Conservation (phyloP, 2,329 filamentous ascomycete species). For the Penicillium sp. region DNA sequence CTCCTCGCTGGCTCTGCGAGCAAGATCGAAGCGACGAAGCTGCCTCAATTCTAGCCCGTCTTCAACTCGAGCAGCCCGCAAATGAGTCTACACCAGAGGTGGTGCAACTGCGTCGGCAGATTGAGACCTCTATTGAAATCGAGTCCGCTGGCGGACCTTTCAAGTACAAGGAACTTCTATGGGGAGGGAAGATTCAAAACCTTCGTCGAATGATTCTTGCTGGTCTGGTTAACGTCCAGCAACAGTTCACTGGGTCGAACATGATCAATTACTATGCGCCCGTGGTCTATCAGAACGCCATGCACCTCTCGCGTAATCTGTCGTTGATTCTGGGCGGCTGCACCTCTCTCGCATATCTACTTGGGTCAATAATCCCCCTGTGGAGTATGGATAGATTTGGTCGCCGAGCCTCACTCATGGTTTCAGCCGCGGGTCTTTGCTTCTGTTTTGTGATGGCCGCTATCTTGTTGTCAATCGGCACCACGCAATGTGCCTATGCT, state of each 20-base stretch:
- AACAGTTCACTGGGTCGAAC: slow-evolving; percentile 36
- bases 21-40: slow-evolving; percentile 32
- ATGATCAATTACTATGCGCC: slow-evolving; percentile 44
- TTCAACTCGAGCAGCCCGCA: slow-evolving; percentile 22
- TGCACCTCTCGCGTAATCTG: slow-evolving; percentile 44
- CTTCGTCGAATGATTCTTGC: slow-evolving; percentile 33
- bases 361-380: slow-evolving; percentile 41
- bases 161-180: slow-evolving; percentile 35
- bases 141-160: slow-evolving; percentile 32
- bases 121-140: slow-evolving; percentile 39
- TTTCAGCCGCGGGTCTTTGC: slow-evolving; percentile 41
- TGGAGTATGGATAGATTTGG: slow-evolving; percentile 43
- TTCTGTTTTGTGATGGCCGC: slow-evolving; percentile 43
- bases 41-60: slow-evolving; percentile 23
- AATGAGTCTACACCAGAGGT: slow-evolving; percentile 17
- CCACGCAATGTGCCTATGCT: slow-evolving; percentile 34
- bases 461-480: slow-evolving; percentile 36
- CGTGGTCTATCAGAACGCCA: slow-evolving; percentile 37
- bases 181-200: slow-evolving; percentile 31
- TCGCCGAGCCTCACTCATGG: slow-evolving; percentile 40
- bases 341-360: slow-evolving; percentile 39
- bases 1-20: slow-evolving; percentile 36
- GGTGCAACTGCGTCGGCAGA: slow-evolving; percentile 14
- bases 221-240: slow-evolving; percentile 34
- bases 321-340: slow-evolving; percentile 52